Evolutionary conservation across 192 early-diverging fungal genomes (phyloP).

Genomic region (Coemansia javaensis): DNA sequence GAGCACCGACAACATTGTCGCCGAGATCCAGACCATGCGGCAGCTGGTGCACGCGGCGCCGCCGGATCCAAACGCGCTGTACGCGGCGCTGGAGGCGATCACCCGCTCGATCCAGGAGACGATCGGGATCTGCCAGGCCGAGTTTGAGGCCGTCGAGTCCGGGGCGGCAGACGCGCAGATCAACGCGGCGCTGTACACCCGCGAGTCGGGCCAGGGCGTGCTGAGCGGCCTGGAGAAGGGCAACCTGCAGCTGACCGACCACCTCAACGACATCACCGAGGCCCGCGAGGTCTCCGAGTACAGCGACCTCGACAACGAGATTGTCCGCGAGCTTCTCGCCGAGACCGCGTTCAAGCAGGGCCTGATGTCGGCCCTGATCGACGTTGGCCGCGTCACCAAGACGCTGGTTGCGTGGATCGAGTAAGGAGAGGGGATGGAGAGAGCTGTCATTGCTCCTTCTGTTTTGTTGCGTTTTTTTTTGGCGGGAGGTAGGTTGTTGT

Average conservation of each 20-base stretch:
- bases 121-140: slow-evolving; percentile 24
- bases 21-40: slow-evolving; percentile 46
- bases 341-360: slow-evolving; percentile 75
- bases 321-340: slow-evolving; percentile 51
- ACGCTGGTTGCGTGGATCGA: slow-evolving; percentile 74
- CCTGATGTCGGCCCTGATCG: slow-evolving; percentile 77
- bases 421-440: too few relatives aligned
- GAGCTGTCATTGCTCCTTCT: slow-evolving; percentile 1
- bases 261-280: slow-evolving; percentile 50
- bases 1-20: slow-evolving; percentile 46
- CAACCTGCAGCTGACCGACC: slow-evolving; percentile 45
- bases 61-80: slow-evolving; percentile 36
- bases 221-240: slow-evolving; percentile 43
- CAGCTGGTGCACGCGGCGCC: slow-evolving; percentile 32
- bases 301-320: slow-evolving; percentile 44
- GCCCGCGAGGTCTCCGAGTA: slow-evolving; percentile 47
- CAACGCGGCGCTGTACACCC: slow-evolving; percentile 20
- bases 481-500: too few relatives aligned
- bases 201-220: slow-evolving; percentile 13
- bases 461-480: too few relatives aligned
- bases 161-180: slow-evolving; percentile 7
- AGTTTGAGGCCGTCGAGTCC: slow-evolving; percentile 13
- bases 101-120: slow-evolving; percentile 28
- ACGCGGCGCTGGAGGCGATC: slow-evolving; percentile 31
- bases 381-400: slow-evolving; percentile 87